A percentile compares a stretch with the other conserved stretches of the same genome.
phyloP scores from a whole-genome alignment of 129 eudicot species.

The Glebionis coronaria region DNA sequence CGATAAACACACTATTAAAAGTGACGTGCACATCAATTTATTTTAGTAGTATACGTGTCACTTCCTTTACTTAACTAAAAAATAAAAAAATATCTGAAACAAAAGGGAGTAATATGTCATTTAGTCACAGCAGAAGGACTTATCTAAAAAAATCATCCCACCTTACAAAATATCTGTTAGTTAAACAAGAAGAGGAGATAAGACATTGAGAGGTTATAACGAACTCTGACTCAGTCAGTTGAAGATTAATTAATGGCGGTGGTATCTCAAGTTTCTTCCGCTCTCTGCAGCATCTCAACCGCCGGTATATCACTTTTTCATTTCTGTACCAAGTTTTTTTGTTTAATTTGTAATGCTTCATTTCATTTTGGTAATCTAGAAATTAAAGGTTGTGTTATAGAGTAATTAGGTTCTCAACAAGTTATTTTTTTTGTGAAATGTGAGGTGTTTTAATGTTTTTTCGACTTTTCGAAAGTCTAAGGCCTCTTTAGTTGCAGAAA shows the following conservation, averaged over 20 bases:
- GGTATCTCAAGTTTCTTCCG: constrained; percentile 50
- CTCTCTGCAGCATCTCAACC: constrained; percentile 43
- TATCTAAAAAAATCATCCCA: constrained; percentile 1
- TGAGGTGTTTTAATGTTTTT: no score
- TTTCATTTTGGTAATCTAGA: not conserved
- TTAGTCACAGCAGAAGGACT: constrained; percentile 5
- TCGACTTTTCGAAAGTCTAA: no score
- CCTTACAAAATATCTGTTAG: constrained; percentile 1
- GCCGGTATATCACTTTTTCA: constrained; percentile 37
- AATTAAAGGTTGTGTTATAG: no score
- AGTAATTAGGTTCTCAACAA: no score
- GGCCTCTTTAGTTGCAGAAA: no score
- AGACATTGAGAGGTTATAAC: constrained; percentile 39
- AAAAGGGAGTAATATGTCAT: not conserved
- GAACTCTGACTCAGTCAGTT: no score
- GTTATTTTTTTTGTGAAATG: no score
- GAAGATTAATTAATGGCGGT: constrained; percentile 52
- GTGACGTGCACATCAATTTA: no score
- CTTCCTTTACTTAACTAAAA: no score
- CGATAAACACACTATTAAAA: no score
- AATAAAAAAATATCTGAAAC: not conserved
- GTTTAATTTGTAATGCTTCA: constrained; percentile 13
- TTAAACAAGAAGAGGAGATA: constrained; percentile 17
- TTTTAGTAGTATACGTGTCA: no score
- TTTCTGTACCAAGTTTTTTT: not conserved